Conservation (phyloP, 2,329 filamentous ascomycete genomes). For the Scleromitrula shiraiana region DNA sequence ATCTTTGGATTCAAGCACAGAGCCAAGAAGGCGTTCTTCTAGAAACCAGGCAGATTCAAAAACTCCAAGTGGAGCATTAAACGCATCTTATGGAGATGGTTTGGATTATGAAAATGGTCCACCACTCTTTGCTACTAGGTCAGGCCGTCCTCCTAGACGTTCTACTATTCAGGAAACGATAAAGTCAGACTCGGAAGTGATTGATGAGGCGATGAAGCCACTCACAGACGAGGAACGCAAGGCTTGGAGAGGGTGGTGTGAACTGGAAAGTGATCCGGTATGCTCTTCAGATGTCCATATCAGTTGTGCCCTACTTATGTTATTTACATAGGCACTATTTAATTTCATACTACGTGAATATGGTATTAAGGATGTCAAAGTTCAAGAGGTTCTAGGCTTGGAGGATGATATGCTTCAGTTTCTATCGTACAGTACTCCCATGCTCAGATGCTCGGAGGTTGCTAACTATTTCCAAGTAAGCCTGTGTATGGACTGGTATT, state of each 20-base stretch:
- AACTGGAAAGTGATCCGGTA: slow-evolving; percentile 86
- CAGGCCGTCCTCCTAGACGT: not conserved
- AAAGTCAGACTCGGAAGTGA: not conserved
- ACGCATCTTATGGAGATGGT: not conserved
- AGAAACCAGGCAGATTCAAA: not conserved
- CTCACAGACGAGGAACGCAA: slow-evolving; percentile 45
- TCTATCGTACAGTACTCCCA: slow-evolving; percentile 46
- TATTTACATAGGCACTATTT: slow-evolving; percentile 61
- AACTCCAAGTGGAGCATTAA: slow-evolving; percentile 2
- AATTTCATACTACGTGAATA: slow-evolving; percentile 75
- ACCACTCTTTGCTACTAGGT: not conserved
- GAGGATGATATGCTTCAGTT: slow-evolving; percentile 57
- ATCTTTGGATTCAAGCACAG: not conserved
- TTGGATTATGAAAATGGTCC: not conserved
- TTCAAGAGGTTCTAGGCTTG: slow-evolving; percentile 68
- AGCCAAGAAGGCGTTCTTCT: not conserved
- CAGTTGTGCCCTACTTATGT: not conserved
- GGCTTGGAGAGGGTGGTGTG: slow-evolving; percentile 66
- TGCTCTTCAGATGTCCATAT: not conserved
- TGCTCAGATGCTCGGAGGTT: slow-evolving; percentile 1
- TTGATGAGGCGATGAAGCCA: slow-evolving; percentile 33
- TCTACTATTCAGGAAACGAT: not conserved
- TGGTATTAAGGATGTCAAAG: slow-evolving; percentile 63
- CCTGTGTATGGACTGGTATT: slow-evolving; percentile 84
- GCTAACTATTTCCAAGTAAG: slow-evolving; percentile 42